phyloP scores from a whole-genome alignment of 129 eudicot genomes.

The Arctium lappa region DNA sequence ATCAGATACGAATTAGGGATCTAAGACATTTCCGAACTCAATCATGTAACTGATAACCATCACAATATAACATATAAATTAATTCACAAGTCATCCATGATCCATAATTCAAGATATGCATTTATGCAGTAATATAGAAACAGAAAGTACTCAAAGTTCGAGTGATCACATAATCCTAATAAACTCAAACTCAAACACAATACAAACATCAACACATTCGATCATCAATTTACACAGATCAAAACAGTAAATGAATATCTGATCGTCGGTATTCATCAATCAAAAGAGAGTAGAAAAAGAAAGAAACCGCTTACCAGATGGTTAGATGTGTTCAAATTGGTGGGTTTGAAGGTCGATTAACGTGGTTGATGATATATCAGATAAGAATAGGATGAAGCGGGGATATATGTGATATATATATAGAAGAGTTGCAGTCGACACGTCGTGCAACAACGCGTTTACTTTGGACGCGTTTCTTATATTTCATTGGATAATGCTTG shows the following conservation, averaged over 20 bases:
- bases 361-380: not conserved
- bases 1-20: slow-evolving; percentile 13
- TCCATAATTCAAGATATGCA: not conserved
- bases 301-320: slow-evolving; percentile 11
- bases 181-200: not conserved
- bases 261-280: not conserved
- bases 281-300: not conserved
- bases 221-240: slow-evolving; percentile 5
- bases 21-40: not conserved
- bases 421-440: slow-evolving; percentile 11
- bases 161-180: not conserved
- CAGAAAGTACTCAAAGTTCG: not conserved
- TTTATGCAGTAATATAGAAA: not conserved
- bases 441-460: slow-evolving; percentile 23
- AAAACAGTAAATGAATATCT: not conserved
- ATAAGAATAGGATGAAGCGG: not conserved
- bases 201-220: not conserved
- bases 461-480: slow-evolving; percentile 14
- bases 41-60: not conserved
- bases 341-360: not conserved
- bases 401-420: not conserved
- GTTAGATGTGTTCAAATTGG: slow-evolving; percentile 1
- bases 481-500: not conserved
- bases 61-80: not conserved
- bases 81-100: not conserved